These are phyloP conservation scores for Xenoacremonium recifei DNA, from an alignment of 2,329 filamentous ascomycete genomes.

Conservation along the genomic window DNA sequence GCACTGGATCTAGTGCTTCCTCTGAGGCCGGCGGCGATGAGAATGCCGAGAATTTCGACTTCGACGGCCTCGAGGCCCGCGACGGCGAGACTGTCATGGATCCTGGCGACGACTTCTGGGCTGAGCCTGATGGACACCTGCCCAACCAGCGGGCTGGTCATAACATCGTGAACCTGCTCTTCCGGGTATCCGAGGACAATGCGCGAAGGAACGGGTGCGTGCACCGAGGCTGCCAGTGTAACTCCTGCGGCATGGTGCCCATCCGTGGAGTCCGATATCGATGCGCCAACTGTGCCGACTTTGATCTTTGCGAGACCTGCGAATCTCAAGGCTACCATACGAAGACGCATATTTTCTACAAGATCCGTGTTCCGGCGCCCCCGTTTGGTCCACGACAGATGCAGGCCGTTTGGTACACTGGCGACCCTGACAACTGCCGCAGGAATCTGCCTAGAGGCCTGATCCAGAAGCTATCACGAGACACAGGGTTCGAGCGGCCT, in stretches of 20 bases:
- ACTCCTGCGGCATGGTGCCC: slow-evolving; percentile 81
- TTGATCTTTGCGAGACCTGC: slow-evolving; percentile 91
- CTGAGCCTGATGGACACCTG: slow-evolving; percentile 40
- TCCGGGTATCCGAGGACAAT: slow-evolving; percentile 91
- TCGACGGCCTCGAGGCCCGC: slow-evolving; percentile 27
- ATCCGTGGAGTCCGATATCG: slow-evolving; percentile 92
- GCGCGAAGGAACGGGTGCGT: slow-evolving; percentile 85
- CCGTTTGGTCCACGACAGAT: slow-evolving; percentile 79
- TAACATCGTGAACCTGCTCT: slow-evolving; percentile 81
- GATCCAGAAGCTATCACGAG: slow-evolving; percentile 65
- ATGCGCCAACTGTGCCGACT: slow-evolving; percentile 94
- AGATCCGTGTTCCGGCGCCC: slow-evolving; percentile 85
- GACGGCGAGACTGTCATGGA: slow-evolving; percentile 41
- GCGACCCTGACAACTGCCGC: slow-evolving; percentile 72
- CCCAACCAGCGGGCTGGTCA: slow-evolving; percentile 60
- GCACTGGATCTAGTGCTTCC: slow-evolving; percentile 41
- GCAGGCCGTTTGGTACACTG: slow-evolving; percentile 83
- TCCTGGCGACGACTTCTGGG: slow-evolving; percentile 52
- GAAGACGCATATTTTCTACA: slow-evolving; percentile 96
- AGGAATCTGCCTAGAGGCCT: slow-evolving; percentile 65
- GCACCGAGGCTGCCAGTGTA: slow-evolving; percentile 89
- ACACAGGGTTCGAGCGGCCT: slow-evolving; percentile 78
- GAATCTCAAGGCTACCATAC: slow-evolving; percentile 76
- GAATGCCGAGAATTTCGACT: slow-evolving; percentile 43
- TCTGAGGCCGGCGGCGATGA: slow-evolving; percentile 45